Evolutionary conservation across 2,329 filamentous ascomycete species (phyloP).

Genomic region (Fusarium marasasianum): DNA sequence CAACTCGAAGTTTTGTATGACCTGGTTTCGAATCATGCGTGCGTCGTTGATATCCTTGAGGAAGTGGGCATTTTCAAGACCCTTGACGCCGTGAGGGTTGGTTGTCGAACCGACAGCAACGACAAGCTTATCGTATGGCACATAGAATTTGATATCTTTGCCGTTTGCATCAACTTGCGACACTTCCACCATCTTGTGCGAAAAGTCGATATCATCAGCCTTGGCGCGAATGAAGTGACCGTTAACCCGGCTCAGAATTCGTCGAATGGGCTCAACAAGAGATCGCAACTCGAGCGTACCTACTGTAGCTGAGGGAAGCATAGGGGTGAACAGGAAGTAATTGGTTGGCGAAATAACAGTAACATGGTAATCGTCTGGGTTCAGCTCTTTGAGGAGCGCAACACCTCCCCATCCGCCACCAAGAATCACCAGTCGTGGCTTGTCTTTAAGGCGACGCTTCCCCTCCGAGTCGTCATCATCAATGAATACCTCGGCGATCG

Average conservation of each 20-base stretch:
- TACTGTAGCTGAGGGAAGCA: slow-evolving; percentile 96
- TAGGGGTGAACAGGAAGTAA: slow-evolving; percentile 97
- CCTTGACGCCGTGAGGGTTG: slow-evolving; percentile 95
- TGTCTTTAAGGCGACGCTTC: slow-evolving; percentile 78
- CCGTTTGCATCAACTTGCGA: slow-evolving; percentile 77
- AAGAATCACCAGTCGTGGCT: slow-evolving; percentile 90
- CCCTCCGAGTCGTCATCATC: slow-evolving; percentile 85
- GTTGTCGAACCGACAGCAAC: slow-evolving; percentile 91
- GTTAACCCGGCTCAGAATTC: slow-evolving; percentile 78
- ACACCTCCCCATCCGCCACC: slow-evolving; percentile 97
- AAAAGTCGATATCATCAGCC: slow-evolving; percentile 91
- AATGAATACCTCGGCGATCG: slow-evolving; percentile 86
- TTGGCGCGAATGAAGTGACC: slow-evolving; percentile 91
- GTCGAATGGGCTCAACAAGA: slow-evolving; percentile 89
- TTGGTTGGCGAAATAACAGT: slow-evolving; percentile 95
- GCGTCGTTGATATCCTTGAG: slow-evolving; percentile 96
- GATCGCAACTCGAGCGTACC: slow-evolving; percentile 92
- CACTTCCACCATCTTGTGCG: slow-evolving; percentile 88
- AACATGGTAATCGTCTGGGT: slow-evolving; percentile 92
- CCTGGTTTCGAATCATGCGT: slow-evolving; percentile 84
- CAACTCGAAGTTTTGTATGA: slow-evolving; percentile 88
- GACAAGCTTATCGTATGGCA: slow-evolving; percentile 97
- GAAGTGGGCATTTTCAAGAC: slow-evolving; percentile 92
- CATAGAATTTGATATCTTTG: slow-evolving; percentile 83
- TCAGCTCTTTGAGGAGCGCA: slow-evolving; percentile 87